A percentile compares a stretch with the other conserved stretches of the same genome.
Conservation (phyloP, 352 stramenopile species). For the Phytopythium sindhum region DNA sequence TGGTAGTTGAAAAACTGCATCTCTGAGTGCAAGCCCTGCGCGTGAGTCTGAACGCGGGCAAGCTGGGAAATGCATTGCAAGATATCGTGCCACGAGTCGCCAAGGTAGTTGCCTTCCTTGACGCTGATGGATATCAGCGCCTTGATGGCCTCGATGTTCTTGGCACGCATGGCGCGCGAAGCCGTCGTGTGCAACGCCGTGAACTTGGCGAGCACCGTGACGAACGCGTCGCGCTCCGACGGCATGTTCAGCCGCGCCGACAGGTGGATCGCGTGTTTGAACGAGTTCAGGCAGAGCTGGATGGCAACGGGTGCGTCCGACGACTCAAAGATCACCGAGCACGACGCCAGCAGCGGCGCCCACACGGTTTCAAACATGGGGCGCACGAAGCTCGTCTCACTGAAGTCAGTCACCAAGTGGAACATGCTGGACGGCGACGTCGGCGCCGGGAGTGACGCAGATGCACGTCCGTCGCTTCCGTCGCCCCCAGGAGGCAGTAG, state of each 20-base stretch:
- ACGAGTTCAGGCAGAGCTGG: constrained; percentile 92
- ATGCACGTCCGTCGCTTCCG: constrained; percentile 12
- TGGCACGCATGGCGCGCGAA: constrained; percentile 92
- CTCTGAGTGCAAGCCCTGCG: constrained; percentile 83
- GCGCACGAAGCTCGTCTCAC: constrained; percentile 75
- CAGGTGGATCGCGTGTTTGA: constrained; percentile 94
- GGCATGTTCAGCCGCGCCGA: constrained; percentile 86
- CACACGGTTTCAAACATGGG: constrained; percentile 99
- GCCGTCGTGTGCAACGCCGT: constrained; percentile 92
- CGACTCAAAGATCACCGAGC: constrained; percentile 96
- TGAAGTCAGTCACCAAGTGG: constrained; percentile 60
- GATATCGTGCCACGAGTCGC: constrained; percentile 95
- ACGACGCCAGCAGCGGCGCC: constrained; percentile 94
- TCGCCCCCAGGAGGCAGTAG: constrained; percentile 5
- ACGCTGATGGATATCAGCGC: constrained; percentile 96
- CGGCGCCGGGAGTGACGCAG: constrained; percentile 18
- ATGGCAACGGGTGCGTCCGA: constrained; percentile 92
- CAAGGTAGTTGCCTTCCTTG: constrained; percentile 96
- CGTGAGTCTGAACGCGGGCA: constrained; percentile 95
- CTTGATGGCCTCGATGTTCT: constrained; percentile 98
- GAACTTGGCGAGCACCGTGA: constrained; percentile 96
- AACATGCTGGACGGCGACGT: constrained; percentile 37
- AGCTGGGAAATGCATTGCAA: constrained; percentile 97
- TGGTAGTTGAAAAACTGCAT: constrained; percentile 82
- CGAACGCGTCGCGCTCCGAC: constrained; percentile 93